These are phyloP conservation scores for Clavispora vitiphila DNA, from an alignment of 805 yeast genomes.

Conservation along the genomic window DNA sequence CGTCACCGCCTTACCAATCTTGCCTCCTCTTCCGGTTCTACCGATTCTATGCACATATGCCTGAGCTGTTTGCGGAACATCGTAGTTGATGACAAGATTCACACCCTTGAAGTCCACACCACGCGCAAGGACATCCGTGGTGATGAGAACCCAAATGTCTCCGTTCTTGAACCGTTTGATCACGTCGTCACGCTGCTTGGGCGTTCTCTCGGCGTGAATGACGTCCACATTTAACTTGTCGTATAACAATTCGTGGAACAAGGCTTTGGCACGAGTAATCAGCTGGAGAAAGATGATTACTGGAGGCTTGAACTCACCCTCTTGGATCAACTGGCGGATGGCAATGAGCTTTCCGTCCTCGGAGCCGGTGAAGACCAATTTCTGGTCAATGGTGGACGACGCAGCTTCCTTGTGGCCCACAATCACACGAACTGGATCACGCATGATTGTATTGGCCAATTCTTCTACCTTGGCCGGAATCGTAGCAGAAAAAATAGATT, in stretches of 20 bases:
- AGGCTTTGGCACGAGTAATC: slow-evolving; percentile 88
- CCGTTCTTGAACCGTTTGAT: slow-evolving; percentile 84
- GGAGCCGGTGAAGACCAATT: slow-evolving; percentile 78
- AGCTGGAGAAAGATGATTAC: slow-evolving; percentile 88
- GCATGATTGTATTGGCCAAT: slow-evolving; percentile 79
- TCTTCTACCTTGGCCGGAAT: slow-evolving; percentile 91
- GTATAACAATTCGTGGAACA: slow-evolving; percentile 87
- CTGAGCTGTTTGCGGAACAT: slow-evolving; percentile 90
- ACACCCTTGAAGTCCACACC: slow-evolving; percentile 98
- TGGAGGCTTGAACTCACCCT: slow-evolving; percentile 88
- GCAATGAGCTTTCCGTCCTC: slow-evolving; percentile 96
- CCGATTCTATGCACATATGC: slow-evolving; percentile 97
- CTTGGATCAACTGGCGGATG: slow-evolving; percentile 77
- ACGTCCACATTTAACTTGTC: slow-evolving; percentile 93
- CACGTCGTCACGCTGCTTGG: slow-evolving; percentile 77
- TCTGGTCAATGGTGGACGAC: slow-evolving; percentile 74
- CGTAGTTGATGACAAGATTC: slow-evolving; percentile 90
- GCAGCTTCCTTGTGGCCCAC: slow-evolving; percentile 96
- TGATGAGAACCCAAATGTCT: slow-evolving; percentile 91
- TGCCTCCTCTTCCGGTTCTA: slow-evolving; percentile 96
- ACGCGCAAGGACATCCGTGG: slow-evolving; percentile 93
- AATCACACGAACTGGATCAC: slow-evolving; percentile 77
- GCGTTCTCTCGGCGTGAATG: slow-evolving; percentile 91
- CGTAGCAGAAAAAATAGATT: slow-evolving; percentile 90
- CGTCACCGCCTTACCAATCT: slow-evolving; percentile 81